phyloP scores from a whole-genome alignment of 1,284 basidiomycete species.

The Naganishia sp. region DNA sequence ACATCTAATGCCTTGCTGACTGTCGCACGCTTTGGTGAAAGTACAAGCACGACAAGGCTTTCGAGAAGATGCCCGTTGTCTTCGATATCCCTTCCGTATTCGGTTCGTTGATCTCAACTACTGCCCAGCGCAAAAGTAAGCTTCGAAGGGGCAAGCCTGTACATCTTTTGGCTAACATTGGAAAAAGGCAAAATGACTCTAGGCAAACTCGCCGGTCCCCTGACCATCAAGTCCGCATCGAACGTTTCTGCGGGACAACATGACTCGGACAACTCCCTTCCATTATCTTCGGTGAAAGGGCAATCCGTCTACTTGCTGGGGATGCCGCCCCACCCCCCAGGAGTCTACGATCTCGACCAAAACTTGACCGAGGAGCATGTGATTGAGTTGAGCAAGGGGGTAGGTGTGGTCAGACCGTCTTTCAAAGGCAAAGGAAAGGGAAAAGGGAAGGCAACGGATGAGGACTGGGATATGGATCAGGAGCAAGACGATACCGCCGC shows the following conservation, averaged over 20 bases:
- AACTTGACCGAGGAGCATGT: neutral
- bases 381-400: neutral
- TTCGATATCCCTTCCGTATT: neutral
- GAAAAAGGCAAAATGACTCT: too few species aligned
- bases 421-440: slow-evolving; percentile 10
- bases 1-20: neutral
- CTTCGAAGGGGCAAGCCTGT: too few species aligned
- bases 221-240: too few species aligned
- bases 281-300: neutral
- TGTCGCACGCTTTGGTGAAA: neutral
- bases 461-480: neutral
- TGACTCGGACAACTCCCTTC: neutral
- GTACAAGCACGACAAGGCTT: slow-evolving; percentile 7
- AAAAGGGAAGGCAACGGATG: neutral
- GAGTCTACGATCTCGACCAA: slow-evolving; percentile 8
- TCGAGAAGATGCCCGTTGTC: slow-evolving; percentile 13
- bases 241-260: neutral
- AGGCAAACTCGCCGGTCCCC: too few species aligned
- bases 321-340: neutral
- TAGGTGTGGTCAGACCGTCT: neutral
- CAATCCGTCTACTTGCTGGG: slow-evolving; percentile 5
- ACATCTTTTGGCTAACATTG: too few species aligned
- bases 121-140: neutral
- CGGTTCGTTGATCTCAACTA: neutral
- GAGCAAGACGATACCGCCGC: neutral